These are phyloP conservation scores for Grosmannia huntii DNA, from an alignment of 2,329 filamentous ascomycete species.

Conservation along the genomic window DNA sequence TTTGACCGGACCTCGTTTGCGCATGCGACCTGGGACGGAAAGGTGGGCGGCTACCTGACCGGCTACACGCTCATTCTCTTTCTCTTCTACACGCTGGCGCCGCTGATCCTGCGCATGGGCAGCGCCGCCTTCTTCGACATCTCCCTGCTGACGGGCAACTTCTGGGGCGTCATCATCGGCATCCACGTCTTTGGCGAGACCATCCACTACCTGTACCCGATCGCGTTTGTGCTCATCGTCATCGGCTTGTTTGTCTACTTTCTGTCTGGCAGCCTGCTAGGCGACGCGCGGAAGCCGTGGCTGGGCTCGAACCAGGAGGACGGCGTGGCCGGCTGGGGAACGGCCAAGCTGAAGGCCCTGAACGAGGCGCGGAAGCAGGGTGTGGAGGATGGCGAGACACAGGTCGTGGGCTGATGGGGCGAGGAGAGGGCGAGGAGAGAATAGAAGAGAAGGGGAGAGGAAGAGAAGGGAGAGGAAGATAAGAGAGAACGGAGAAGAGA, in stretches of 20 bases:
- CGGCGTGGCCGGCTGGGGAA: constrained; percentile 70
- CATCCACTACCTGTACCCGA: constrained; percentile 86
- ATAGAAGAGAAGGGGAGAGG: not conserved
- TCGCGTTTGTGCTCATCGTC: constrained; percentile 89
- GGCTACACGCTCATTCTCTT: constrained; percentile 77
- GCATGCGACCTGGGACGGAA: constrained; percentile 48
- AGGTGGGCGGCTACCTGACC: constrained; percentile 69
- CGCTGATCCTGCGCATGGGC: constrained; percentile 78
- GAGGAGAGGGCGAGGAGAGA: not conserved
- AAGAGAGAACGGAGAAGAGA: too few species aligned
- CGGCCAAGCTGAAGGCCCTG: constrained; percentile 65
- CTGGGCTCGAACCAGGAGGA: constrained; percentile 74
- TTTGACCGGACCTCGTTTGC: constrained; percentile 72
- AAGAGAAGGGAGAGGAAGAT: too few species aligned
- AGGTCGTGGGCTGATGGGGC: not conserved
- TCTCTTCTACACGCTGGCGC: constrained; percentile 79
- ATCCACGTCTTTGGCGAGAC: constrained; percentile 68
- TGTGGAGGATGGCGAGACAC: constrained; percentile 10
- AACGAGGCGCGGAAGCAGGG: constrained; percentile 37
- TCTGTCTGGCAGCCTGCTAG: constrained; percentile 65
- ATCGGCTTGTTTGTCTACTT: constrained; percentile 80
- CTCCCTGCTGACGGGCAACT: constrained; percentile 82
- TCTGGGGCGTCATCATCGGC: constrained; percentile 93
- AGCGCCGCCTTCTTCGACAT: constrained; percentile 96
- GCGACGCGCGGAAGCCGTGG: constrained; percentile 92